phyloP scores from a whole-genome alignment of 176 grass and related monocot species.

The sorghum (Sorghum bicolor) region DNA sequence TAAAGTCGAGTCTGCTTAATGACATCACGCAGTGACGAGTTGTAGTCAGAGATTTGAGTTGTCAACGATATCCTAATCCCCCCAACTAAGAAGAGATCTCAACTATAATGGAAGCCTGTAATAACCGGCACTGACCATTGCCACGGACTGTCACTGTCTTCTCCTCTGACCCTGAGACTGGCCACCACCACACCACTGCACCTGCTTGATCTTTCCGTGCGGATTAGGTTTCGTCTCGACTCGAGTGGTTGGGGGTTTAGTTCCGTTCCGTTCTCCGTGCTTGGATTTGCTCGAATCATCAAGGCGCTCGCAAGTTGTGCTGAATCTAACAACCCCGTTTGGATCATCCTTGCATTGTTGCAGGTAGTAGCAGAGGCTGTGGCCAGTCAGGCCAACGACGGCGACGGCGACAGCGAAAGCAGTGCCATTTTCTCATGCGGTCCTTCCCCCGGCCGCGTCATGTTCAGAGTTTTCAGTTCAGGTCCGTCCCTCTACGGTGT shows the following conservation, averaged over 20 bases:
- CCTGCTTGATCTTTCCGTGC: too few species aligned
- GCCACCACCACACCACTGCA: too few species aligned
- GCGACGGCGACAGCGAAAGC: background rate
- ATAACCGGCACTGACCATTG: background rate
- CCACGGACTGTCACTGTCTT: too few species aligned
- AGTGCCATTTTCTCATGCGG: too few species aligned
- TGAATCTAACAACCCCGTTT: conserved; percentile 1
- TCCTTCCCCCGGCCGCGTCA: background rate
- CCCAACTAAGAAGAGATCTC: background rate
- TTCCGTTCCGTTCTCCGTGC: background rate
- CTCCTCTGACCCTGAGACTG: too few species aligned
- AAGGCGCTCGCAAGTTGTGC: background rate
- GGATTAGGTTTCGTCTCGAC: too few species aligned
- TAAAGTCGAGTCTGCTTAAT: background rate
- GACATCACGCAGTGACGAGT: background rate
- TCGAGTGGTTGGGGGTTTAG: background rate
- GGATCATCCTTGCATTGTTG: conserved; percentile 34
- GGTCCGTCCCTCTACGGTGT: too few species aligned
- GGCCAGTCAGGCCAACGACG: background rate
- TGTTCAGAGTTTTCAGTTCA: background rate
- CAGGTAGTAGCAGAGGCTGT: conserved; percentile 5
- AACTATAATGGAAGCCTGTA: background rate
- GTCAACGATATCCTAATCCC: background rate
- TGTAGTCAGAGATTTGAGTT: background rate
- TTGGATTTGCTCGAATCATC: background rate